Base-by-base conservation (phyloP, 1,139 yeast genomes). In the Taphrina sp. region DNA sequence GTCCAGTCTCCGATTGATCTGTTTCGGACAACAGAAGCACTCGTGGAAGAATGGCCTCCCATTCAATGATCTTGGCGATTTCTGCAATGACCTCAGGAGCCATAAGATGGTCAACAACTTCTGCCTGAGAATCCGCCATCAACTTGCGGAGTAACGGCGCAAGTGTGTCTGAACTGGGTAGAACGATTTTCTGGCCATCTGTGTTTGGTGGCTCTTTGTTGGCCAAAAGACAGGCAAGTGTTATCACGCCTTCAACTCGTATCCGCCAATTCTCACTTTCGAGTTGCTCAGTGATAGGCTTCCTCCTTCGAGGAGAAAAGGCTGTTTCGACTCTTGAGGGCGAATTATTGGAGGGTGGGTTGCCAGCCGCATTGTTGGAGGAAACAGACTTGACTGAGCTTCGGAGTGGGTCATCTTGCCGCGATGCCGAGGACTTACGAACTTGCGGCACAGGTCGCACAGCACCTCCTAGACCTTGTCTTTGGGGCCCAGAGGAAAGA, bases 81-180 rank as follows among this genome's bases (percentile, higher is more conserved):
- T 53, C 56, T 3, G 52, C 56, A 26, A 59, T 38, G 14, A 58
- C 61, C 16, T 59, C 59, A 12, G 59, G 59, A 5, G 59, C 59
- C 53, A 57, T 41, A 20, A 57, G 26, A 35, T 57, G 59, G 20
- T 55, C 58, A 16, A 56, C 55, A 12, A 57, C 59, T 16, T 56
- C 59, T 8, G 59, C 54, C 17, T 56, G 49, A 3, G 61, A 46
- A 35, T 57, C 59, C 4, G 55, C 49, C 51, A 57, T 28, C 8
- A 57, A 35, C 38, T 46, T 55, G 8, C 54, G 59, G 3, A 57
- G 38, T 2, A 51, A 29, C 3, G 56, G 44, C n/a, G 52, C 59
- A 8, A 57, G 46, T 10, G 47, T 29, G 14, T 57, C 59, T 23
- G 28, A 28, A 29, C 54, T 41, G 5, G 59, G 59, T 19, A 57